phyloP scores from a whole-genome alignment of 2,329 filamentous ascomycete species.

The Lachnellula occidentalis region DNA sequence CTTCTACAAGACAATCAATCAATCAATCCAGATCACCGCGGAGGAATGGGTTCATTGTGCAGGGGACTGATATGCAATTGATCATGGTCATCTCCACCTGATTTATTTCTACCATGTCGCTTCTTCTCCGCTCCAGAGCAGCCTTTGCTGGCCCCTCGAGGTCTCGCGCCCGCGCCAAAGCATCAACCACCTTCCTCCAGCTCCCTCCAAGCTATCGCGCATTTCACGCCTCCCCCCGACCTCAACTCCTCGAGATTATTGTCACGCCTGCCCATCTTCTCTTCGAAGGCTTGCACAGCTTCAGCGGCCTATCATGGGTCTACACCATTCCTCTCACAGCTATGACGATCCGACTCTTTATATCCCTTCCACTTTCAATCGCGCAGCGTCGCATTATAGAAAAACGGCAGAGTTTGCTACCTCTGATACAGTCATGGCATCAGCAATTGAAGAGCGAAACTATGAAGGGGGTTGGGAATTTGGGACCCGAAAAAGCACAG shows the following conservation, averaged over 20 bases:
- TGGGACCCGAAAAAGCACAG: constrained; percentile 19
- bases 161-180: neutral
- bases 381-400: constrained; percentile 35
- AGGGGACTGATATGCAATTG: neutral
- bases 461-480: constrained; percentile 21
- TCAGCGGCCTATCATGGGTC: constrained; percentile 47
- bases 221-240: constrained; percentile 45
- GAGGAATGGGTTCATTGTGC: neutral
- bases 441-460: constrained; percentile 25
- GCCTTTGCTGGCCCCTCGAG: neutral
- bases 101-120: neutral
- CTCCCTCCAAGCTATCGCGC: constrained; percentile 32
- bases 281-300: constrained; percentile 44
- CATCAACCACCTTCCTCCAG: constrained; percentile 14
- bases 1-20: neutral
- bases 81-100: neutral
- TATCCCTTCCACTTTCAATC: constrained; percentile 43
- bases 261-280: constrained; percentile 40
- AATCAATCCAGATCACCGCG: neutral
- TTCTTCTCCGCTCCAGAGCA: neutral
- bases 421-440: constrained; percentile 37
- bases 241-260: constrained; percentile 37
- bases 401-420: constrained; percentile 38
- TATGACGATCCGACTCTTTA: constrained; percentile 41
- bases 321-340: constrained; percentile 50